Evolutionary conservation across 768 basidiomycete genomes (phyloP), one percentile per base, ranked within the genome.

Genomic region (Hypholoma fasciculare): DNA sequence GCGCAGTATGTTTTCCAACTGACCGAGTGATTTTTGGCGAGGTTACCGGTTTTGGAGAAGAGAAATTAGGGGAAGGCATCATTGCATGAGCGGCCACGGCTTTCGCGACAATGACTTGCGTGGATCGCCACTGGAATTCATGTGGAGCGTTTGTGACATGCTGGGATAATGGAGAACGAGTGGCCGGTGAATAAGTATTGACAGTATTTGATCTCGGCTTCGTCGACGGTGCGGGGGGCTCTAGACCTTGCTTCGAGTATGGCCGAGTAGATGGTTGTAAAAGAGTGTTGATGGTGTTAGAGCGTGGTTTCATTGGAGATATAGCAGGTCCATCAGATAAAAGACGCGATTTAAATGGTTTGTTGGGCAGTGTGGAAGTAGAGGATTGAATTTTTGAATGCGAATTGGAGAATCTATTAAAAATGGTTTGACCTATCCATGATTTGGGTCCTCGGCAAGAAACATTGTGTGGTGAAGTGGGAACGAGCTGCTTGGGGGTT

Each of bases 201-300:
- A 65, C 50, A 20, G 65, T 68, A 48, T 65, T 63, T 12, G 69
- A 66, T 50, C 67, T 63, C 17, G 65, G 58, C 57, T 66, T 62
- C 14, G 58, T 54, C 19, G 61, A 38, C 8, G 44, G 60, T 9
- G 42, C 20, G 13, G 58, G 36, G 16, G 49, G 20, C 38, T 49
- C 30, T 14, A 60, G 44, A 14, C 54, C 37, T 17, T 49, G 42
- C 16, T 60, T 56, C 42, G 57, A 57, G 50, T 19, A 59, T 38
- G 16, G 52, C 23, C 26, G 59, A 46, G 56, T 17, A 26, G 59
- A 52, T 12, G 58, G 38, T 8, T 59, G 56, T n/a, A 57, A 51
- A 13, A 53, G 43, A 13, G 59, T 55, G 40, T 60, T 59, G 48
- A 62, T 42, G 7, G 57, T 62, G 30, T 54, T 51, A 4, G 60